Evolutionary conservation across 176 grass and related monocot genomes (phyloP).

Genomic region (Urochloa ruziziensis): DNA sequence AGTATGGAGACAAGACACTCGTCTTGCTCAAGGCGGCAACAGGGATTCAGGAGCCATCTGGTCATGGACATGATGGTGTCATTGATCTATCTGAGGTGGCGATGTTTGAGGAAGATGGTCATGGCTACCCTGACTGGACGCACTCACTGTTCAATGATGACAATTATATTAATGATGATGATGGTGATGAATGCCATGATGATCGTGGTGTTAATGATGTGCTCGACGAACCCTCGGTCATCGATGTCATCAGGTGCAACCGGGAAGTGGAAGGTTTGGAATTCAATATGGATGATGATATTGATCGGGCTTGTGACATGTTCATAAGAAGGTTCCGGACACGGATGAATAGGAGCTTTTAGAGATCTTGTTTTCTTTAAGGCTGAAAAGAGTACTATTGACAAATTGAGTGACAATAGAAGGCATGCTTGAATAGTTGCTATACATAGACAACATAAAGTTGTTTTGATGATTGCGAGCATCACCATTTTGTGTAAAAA

Average conservation of each 20-base stretch:
- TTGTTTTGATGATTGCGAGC: not conserved
- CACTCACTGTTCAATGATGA: constrained; percentile 49
- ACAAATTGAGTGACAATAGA: constrained; percentile 18
- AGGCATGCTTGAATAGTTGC: not conserved
- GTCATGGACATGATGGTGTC: not conserved
- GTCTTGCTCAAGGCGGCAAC: not conserved
- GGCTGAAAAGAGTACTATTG: not conserved
- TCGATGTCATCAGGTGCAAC: constrained; percentile 68
- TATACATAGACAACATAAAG: not conserved
- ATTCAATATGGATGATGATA: constrained; percentile 75
- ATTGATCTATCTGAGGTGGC: constrained; percentile 30
- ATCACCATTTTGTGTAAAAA: not conserved
- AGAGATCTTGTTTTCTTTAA: constrained; percentile 1
- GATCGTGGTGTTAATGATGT: not conserved
- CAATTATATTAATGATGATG: not conserved
- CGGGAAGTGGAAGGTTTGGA: constrained; percentile 53
- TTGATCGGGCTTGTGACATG: constrained; percentile 71
- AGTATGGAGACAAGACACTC: constrained; percentile 27
- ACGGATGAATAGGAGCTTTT: constrained; percentile 44
- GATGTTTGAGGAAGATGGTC: constrained; percentile 11
- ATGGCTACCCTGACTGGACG: constrained; percentile 33
- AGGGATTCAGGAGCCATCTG: not conserved
- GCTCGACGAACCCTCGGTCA: constrained; percentile 34
- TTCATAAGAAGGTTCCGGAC: constrained; percentile 71
- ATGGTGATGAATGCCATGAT: not conserved